These are phyloP conservation scores for Melastoma malabathricum DNA, from an alignment of 345 rosid genomes.

Conservation along the genomic window DNA sequence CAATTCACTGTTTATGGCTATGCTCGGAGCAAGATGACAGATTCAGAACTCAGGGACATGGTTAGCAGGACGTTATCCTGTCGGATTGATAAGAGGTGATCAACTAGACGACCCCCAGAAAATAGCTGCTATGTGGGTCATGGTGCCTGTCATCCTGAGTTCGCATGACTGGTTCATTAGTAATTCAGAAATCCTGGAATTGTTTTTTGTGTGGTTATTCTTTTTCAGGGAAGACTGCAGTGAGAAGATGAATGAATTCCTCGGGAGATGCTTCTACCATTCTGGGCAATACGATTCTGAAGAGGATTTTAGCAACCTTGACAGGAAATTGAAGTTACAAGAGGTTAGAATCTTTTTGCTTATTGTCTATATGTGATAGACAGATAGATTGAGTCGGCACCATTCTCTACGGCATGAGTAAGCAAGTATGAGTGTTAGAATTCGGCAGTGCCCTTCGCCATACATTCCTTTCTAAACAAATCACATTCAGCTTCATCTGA, in stretches of 20 bases:
- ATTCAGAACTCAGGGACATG: constrained; percentile 77
- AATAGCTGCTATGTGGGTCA: background rate
- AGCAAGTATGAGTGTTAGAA: too few relatives aligned
- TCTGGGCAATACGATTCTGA: constrained; percentile 88
- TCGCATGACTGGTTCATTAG: background rate
- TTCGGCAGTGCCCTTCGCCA: too few relatives aligned
- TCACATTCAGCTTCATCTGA: background rate
- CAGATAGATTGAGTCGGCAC: too few relatives aligned
- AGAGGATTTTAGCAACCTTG: constrained; percentile 58
- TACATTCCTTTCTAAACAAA: background rate
- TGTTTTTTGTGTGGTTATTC: background rate
- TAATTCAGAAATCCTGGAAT: constrained; percentile 1
- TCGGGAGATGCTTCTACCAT: constrained; percentile 85
- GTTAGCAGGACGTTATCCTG: constrained; percentile 89
- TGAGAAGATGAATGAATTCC: constrained; percentile 88
- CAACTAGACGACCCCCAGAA: background rate
- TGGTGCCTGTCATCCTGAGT: background rate
- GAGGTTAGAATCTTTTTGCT: constrained; percentile 40
- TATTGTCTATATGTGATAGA: too few relatives aligned
- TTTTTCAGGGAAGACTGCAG: constrained; percentile 57
- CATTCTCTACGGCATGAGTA: too few relatives aligned
- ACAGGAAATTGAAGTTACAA: constrained; percentile 65
- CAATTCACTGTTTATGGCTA: constrained; percentile 81
- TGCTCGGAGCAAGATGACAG: constrained; percentile 92
- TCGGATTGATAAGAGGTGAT: constrained; percentile 85